Conservation (phyloP, 441 rosid genomes). For the Metrosideros polymorpha region DNA sequence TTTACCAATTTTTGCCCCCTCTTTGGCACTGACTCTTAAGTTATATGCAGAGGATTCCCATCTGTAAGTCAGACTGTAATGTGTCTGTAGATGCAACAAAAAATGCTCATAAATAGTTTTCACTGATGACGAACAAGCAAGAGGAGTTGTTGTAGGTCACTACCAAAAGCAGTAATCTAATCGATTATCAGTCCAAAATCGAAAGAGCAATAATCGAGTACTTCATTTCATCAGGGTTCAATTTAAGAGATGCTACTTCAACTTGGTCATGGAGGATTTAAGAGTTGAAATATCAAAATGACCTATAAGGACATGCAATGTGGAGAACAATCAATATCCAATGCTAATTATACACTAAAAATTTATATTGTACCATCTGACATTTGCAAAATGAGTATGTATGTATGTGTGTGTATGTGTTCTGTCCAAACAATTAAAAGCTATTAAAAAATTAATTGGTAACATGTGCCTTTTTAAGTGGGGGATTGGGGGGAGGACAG, state of each 20-base stretch:
- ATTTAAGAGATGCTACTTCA: not conserved
- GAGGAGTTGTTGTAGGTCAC: not conserved
- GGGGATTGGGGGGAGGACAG: not conserved
- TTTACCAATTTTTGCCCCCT: not conserved
- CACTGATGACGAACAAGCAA: not conserved
- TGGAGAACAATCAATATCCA: not conserved
- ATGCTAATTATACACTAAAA: not conserved
- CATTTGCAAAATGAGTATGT: not conserved
- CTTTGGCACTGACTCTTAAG: fast-evolving
- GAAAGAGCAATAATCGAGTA: not conserved
- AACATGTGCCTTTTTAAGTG: not conserved
- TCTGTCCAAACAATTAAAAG: not conserved
- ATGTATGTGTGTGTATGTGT: not conserved
- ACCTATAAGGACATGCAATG: not conserved
- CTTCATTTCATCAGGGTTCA: not conserved
- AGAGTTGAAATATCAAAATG: not conserved
- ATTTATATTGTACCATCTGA: fast-evolving
- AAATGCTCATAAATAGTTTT: not conserved
- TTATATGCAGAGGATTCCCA: fast-evolving
- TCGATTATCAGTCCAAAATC: not conserved
- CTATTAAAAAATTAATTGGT: not conserved
- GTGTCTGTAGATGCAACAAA: not conserved
- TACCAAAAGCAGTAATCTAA: not conserved
- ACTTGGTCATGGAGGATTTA: not conserved
- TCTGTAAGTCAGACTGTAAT: not conserved